Percentiles rank a stretch among this genome's conserved stretches.
Conservation (phyloP, 2,329 filamentous ascomycete genomes). For the Pezicula radicicola region DNA sequence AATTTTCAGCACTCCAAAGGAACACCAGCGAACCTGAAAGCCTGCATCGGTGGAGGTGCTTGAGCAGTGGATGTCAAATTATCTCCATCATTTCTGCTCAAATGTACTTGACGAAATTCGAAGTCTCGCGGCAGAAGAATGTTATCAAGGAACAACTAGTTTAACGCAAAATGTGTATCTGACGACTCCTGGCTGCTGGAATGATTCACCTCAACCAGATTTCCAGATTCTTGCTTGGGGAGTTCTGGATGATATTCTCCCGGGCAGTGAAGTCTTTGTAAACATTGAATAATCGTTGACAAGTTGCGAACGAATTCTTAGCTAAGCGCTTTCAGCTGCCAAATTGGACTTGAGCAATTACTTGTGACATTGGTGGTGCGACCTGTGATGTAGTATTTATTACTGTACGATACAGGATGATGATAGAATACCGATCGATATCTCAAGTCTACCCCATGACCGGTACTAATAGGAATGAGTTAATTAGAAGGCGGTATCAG, state of each 20-base stretch:
- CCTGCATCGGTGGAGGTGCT: too few species aligned
- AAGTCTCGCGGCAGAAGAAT: not conserved
- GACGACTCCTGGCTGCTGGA: not conserved
- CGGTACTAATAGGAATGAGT: too few species aligned
- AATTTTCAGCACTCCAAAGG: not conserved
- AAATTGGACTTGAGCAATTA: not conserved
- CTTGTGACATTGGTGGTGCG: not conserved
- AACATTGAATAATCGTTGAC: not conserved
- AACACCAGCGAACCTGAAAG: not conserved
- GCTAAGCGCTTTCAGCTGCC: not conserved
- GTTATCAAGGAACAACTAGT: not conserved
- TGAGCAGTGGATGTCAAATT: not conserved
- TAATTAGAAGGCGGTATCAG: too few species aligned
- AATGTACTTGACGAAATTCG: not conserved
- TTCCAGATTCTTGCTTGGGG: not conserved
- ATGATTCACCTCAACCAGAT: not conserved
- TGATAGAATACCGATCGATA: too few species aligned
- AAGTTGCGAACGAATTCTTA: not conserved
- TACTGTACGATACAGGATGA: not conserved
- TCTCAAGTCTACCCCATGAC: too few species aligned
- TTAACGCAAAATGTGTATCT: not conserved
- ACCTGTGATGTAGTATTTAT: not conserved
- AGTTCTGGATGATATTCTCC: not conserved
- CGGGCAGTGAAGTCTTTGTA: not conserved
- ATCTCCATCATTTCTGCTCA: not conserved